These are phyloP conservation scores for Prinsepia uniflora DNA, from an alignment of 306 rosid species.

Conservation along the genomic window DNA sequence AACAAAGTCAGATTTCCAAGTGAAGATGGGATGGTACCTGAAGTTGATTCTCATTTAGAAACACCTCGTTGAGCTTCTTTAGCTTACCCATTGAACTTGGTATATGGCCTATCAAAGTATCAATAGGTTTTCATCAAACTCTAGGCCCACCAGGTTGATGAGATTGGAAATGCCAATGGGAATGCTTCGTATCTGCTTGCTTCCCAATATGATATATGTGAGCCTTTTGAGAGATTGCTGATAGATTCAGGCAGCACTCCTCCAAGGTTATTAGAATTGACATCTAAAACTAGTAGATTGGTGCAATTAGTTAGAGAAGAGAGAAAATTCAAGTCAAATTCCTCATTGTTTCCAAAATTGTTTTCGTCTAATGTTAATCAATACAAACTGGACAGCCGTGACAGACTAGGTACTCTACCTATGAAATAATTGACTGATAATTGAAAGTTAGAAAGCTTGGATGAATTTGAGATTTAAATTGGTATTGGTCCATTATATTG, in stretches of 20 bases:
- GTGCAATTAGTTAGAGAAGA: slow-evolving; percentile 23
- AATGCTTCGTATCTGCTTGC: slow-evolving; percentile 10
- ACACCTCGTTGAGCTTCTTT: not conserved
- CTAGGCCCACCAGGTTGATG: not conserved
- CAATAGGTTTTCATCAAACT: not conserved
- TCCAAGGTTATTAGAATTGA: slow-evolving; percentile 23
- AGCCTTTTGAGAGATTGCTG: slow-evolving; percentile 29
- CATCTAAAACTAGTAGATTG: not conserved
- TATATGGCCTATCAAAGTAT: slow-evolving; percentile 15
- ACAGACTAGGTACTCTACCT: slow-evolving; percentile 28
- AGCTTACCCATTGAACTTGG: slow-evolving; percentile 20
- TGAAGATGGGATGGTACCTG: slow-evolving; percentile 23
- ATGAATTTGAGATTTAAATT: slow-evolving; percentile 7
- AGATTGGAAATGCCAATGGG: slow-evolving; percentile 22
- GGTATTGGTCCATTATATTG: not conserved
- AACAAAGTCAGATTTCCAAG: slow-evolving; percentile 25
- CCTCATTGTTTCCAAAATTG: slow-evolving; percentile 12
- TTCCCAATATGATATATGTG: not conserved
- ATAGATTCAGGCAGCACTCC: slow-evolving; percentile 23
- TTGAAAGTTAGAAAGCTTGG: slow-evolving; percentile 3
- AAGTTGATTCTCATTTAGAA: not conserved
- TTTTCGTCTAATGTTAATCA: not conserved
- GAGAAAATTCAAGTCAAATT: slow-evolving; percentile 27
- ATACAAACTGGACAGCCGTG: not conserved
- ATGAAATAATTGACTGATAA: not conserved